phyloP scores from a whole-genome alignment of 1,284 basidiomycete genomes.

The Phaffia rhodozyma region DNA sequence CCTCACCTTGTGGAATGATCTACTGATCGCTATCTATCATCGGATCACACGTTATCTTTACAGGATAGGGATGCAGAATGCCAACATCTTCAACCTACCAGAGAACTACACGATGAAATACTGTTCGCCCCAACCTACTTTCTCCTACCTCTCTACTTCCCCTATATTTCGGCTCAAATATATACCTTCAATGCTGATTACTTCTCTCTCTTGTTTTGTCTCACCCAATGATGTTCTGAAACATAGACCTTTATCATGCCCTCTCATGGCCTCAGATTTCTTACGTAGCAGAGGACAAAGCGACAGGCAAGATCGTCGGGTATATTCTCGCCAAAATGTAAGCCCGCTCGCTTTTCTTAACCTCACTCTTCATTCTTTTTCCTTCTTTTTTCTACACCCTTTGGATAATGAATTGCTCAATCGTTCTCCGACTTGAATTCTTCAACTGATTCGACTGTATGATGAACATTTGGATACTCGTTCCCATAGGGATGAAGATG shows the following conservation, averaged over 20 bases:
- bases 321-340: slow-evolving; percentile 93
- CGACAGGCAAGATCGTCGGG: slow-evolving; percentile 73
- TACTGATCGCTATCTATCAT: neutral
- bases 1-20: neutral
- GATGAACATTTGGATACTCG: neutral
- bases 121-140: slow-evolving; percentile 44
- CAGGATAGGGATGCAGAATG: slow-evolving; percentile 71
- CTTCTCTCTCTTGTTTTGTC: neutral
- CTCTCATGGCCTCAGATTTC: slow-evolving; percentile 89
- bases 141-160: neutral
- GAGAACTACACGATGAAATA: slow-evolving; percentile 80
- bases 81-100: slow-evolving; percentile 73
- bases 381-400: neutral
- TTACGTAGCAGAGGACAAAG: slow-evolving; percentile 79
- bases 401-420: slow-evolving; percentile 5
- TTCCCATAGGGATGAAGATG: slow-evolving; percentile 55
- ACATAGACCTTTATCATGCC: slow-evolving; percentile 70
- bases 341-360: slow-evolving; percentile 21
- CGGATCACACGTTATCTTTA: too few relatives aligned
- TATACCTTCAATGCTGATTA: neutral
- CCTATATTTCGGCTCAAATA: neutral
- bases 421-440: neutral
- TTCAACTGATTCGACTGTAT: neutral
- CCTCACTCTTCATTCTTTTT: neutral
- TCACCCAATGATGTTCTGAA: neutral